Evolutionary conservation across 1,284 basidiomycete species (phyloP).

Genomic region (Moesziomyces antarcticus): DNA sequence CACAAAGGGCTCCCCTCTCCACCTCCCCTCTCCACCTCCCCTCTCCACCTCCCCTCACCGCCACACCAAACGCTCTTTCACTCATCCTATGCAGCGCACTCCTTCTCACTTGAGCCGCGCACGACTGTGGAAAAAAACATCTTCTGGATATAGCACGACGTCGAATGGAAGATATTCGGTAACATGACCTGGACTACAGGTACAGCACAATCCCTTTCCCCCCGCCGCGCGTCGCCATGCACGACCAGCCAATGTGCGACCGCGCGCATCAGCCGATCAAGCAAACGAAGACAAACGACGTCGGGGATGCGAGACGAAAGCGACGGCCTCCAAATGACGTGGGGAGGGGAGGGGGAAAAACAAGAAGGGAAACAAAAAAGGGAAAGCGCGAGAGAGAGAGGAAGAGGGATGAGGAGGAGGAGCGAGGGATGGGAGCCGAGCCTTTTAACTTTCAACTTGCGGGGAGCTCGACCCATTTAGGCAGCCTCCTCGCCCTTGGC

Average conservation of each 20-base stretch:
- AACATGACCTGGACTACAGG: constrained; percentile 41
- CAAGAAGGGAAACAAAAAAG: constrained; percentile 17
- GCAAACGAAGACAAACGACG: constrained; percentile 8
- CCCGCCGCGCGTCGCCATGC: constrained; percentile 18
- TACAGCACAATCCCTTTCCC: constrained; percentile 37
- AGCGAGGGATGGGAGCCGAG: constrained; percentile 13
- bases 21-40: too few relatives aligned
- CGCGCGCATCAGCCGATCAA: constrained; percentile 21
- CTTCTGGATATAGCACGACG: constrained; percentile 54
- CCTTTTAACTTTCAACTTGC: constrained; percentile 41
- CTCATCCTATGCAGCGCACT: too few relatives aligned
- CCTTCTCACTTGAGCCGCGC: too few relatives aligned
- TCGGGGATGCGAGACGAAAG: constrained; percentile 35
- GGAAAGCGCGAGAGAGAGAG: constrained; percentile 5
- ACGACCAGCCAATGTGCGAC: constrained; percentile 20
- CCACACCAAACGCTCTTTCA: too few relatives aligned
- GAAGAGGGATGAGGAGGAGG: constrained; percentile 7
- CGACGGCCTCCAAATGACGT: constrained; percentile 47
- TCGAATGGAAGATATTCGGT: constrained; percentile 38
- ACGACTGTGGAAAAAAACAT: constrained; percentile 15
- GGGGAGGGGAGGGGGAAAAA: constrained; percentile 25
- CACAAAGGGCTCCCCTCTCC: too few relatives aligned
- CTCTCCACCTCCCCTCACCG: too few relatives aligned
- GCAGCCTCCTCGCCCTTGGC: constrained; percentile 67
- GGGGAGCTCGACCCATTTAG: constrained; percentile 38